phyloP scores from a whole-genome alignment of 306 rosid species.

The apple (Malus domestica) region DNA sequence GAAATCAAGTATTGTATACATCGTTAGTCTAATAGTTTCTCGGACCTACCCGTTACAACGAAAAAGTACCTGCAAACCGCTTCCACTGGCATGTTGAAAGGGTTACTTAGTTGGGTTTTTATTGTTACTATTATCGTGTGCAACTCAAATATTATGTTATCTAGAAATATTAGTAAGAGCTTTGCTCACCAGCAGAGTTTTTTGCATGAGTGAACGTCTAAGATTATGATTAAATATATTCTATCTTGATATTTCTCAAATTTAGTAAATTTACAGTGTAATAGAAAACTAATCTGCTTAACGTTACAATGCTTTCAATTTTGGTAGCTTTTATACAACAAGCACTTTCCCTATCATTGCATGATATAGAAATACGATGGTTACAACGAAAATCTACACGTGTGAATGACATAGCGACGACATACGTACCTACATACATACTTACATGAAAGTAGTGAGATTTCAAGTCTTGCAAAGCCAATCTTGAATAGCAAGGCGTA shows the following conservation, averaged over 20 bases:
- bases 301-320: neutral
- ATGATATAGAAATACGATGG: neutral
- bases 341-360: neutral
- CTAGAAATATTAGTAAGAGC: neutral
- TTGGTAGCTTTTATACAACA: neutral
- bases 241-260: neutral
- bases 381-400: neutral
- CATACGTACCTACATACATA: neutral
- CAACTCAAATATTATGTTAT: neutral
- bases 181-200: neutral
- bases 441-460: neutral
- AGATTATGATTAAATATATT: neutral
- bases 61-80: neutral
- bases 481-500: constrained; percentile 73
- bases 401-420: neutral
- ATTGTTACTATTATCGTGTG: neutral
- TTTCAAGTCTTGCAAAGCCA: constrained; percentile 76
- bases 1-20: neutral
- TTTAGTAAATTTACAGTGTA: neutral
- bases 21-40: neutral
- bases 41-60: too few relatives aligned
- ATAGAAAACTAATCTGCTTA: neutral
- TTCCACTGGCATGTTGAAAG: neutral
- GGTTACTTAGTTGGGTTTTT: neutral
- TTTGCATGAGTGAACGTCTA: neutral